phyloP scores from a whole-genome alignment of 441 rosid species.

The Corymbia citriodora region DNA sequence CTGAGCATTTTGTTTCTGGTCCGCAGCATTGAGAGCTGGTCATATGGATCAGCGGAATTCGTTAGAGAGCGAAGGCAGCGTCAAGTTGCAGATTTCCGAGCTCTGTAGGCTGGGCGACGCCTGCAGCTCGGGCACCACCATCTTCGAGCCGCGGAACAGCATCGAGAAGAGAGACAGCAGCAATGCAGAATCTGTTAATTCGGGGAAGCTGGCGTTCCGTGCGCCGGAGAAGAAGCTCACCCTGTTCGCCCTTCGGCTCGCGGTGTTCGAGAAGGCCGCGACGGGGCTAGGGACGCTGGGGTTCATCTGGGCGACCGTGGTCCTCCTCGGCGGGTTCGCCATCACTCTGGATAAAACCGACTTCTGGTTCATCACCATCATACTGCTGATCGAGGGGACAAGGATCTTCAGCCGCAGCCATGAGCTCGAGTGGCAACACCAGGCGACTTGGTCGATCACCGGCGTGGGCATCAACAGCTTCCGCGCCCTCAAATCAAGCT shows the following conservation, averaged over 20 bases:
- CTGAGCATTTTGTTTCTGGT: neutral
- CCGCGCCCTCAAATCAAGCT: constrained; percentile 47
- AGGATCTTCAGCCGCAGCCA: constrained; percentile 89
- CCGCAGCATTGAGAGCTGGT: neutral
- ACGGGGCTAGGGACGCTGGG: constrained; percentile 89
- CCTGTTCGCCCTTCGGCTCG: constrained; percentile 81
- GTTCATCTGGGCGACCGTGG: constrained; percentile 97
- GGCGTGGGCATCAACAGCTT: constrained; percentile 75
- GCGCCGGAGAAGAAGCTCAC: constrained; percentile 89
- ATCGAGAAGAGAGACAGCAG: constrained; percentile 53
- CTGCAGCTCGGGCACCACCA: constrained; percentile 44
- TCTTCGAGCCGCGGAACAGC: constrained; percentile 47
- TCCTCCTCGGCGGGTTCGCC: constrained; percentile 91
- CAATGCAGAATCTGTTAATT: constrained; percentile 21
- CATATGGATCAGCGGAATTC: constrained; percentile 34
- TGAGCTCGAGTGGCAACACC: constrained; percentile 96
- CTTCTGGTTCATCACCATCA: constrained; percentile 83
- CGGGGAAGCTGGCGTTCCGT: constrained; percentile 7
- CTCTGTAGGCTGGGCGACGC: constrained; percentile 40
- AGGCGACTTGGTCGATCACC: constrained; percentile 80
- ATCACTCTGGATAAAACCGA: constrained; percentile 77
- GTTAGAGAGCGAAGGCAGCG: constrained; percentile 35
- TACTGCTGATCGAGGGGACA: constrained; percentile 80
- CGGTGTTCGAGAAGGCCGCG: constrained; percentile 80
- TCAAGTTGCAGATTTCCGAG: constrained; percentile 45